A percentile compares a stretch with the other conserved stretches of the same genome.
phyloP scores from a whole-genome alignment of 768 basidiomycete species.

The Macrocybe gigantea region DNA sequence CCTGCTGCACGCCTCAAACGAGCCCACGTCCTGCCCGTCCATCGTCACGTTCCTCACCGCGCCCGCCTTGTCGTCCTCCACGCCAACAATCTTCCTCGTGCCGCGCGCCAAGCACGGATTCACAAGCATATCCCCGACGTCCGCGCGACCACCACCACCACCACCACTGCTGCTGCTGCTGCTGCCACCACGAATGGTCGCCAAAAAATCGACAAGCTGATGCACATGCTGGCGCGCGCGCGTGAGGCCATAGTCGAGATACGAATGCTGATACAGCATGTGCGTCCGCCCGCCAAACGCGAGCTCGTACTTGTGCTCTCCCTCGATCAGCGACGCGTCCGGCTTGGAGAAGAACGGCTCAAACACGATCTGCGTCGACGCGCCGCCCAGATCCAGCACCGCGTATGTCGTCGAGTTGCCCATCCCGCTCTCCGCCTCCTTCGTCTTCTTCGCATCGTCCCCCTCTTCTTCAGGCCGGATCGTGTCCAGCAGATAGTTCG shows the following conservation, averaged over 20 bases:
- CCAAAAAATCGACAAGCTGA: conserved; percentile 85
- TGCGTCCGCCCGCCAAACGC: conserved; percentile 65
- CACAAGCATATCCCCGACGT: conserved; percentile 27
- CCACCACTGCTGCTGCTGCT: neutral
- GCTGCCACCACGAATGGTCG: conserved; percentile 29
- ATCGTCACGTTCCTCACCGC: conserved; percentile 67
- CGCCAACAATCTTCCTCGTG: conserved; percentile 54
- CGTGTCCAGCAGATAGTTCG: conserved; percentile 83
- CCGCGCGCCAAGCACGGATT: conserved; percentile 83
- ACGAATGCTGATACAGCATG: conserved; percentile 94
- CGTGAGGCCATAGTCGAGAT: conserved; percentile 96
- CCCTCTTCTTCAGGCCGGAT: conserved; percentile 37
- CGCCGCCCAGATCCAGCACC: conserved; percentile 94
- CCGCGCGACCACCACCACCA: neutral
- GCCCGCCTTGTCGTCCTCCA: conserved; percentile 43
- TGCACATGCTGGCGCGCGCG: conserved; percentile 80
- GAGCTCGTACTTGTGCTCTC: conserved; percentile 90
- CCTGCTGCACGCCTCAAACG: conserved; percentile 81
- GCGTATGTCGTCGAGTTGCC: conserved; percentile 53
- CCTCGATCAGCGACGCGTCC: conserved; percentile 49
- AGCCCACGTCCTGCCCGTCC: conserved; percentile 76
- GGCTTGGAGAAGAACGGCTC: conserved; percentile 57
- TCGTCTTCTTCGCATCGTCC: conserved; percentile 31
- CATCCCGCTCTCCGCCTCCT: conserved; percentile 6
- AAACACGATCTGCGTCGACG: conserved; percentile 97